Percentiles rank a stretch among this genome's conserved stretches.
Evolutionary conservation across 1,284 basidiomycete genomes (phyloP).

Genomic region (Cutaneotrichosporon spelunceum): DNA sequence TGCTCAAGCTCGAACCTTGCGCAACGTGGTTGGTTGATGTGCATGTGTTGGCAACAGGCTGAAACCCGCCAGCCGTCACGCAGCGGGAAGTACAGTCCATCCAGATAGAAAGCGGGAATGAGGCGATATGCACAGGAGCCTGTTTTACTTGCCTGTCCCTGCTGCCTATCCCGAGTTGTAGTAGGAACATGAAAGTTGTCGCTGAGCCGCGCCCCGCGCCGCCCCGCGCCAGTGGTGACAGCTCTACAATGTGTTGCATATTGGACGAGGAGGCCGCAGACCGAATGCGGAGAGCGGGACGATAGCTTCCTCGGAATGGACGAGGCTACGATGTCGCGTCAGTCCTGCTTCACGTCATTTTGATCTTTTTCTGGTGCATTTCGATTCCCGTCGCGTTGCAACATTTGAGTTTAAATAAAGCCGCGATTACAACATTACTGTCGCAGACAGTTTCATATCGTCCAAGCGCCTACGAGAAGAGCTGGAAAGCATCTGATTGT

Average conservation of each 20-base stretch:
- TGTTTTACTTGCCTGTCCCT: not conserved
- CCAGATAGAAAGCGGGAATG: no score
- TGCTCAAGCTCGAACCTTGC: not conserved
- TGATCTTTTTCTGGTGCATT: not conserved
- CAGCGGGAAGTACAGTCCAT: not conserved
- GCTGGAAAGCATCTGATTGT: not conserved
- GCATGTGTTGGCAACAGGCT: not conserved
- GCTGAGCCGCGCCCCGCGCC: no score
- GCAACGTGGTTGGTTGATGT: not conserved
- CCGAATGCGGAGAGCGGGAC: not conserved
- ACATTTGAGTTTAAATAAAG: not conserved
- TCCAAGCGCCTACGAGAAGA: not conserved
- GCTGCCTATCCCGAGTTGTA: no score
- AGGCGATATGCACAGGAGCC: no score
- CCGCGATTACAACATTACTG: not conserved
- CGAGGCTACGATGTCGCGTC: not conserved
- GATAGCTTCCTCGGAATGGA: not conserved
- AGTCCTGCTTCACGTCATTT: not conserved
- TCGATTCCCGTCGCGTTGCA: not conserved
- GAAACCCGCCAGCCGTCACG: not conserved
- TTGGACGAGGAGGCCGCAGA: not conserved
- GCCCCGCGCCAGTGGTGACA: no score
- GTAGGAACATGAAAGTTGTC: not conserved
- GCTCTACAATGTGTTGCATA: no score
- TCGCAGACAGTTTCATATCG: not conserved